Evolutionary conservation across 2,329 filamentous ascomycete genomes (phyloP).

Genomic region (Bimuria novae-zelandiae): DNA sequence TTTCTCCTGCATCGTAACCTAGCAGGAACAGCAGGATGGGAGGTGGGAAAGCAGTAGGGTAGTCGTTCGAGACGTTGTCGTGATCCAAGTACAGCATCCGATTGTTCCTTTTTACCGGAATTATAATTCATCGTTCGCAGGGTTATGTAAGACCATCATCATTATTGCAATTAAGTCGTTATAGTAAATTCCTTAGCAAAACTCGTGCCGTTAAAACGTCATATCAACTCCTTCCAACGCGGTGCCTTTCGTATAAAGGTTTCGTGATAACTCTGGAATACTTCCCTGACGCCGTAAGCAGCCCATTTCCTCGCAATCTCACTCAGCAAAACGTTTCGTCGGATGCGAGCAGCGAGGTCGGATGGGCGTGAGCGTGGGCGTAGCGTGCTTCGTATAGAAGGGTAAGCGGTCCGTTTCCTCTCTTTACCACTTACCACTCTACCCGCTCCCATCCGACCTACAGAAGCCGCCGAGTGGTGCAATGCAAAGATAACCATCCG

Average conservation of each 20-base stretch:
- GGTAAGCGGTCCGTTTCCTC: conserved; percentile 21
- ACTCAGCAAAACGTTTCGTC: no score
- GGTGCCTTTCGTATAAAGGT: no score
- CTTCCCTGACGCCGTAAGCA: no score
- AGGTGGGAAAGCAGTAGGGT: not conserved
- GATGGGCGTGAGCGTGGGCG: conserved; percentile 19
- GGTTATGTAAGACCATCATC: no score
- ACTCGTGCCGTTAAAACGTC: no score
- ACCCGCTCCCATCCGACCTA: not conserved
- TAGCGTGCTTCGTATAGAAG: conserved; percentile 18
- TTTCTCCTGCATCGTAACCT: not conserved
- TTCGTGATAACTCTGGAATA: no score
- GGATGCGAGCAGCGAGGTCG: conserved; percentile 10
- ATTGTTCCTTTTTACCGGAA: not conserved
- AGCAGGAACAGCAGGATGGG: not conserved
- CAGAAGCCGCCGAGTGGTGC: no score
- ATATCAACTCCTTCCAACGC: no score
- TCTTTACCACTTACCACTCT: not conserved
- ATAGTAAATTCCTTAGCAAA: no score
- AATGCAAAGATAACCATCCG: no score
- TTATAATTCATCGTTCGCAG: not conserved
- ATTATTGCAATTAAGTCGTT: no score
- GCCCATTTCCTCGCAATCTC: no score
- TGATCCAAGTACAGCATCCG: not conserved
- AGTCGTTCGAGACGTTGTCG: not conserved